Conservation (phyloP, 2,329 filamentous ascomycete species). For the Exophiala bonariae region DNA sequence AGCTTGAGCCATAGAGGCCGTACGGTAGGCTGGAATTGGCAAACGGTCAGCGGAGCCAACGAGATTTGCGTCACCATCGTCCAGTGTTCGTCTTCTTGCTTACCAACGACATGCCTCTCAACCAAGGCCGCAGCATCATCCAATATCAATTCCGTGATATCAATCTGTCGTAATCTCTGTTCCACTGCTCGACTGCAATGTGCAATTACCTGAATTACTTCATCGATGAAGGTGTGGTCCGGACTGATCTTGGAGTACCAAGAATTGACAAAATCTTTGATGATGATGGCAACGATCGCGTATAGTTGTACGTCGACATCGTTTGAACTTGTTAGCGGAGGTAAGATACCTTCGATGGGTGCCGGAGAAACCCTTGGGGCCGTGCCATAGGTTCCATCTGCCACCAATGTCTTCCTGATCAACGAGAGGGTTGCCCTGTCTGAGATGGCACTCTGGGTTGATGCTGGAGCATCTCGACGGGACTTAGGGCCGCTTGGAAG, state of each 20-base stretch:
- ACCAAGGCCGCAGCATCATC: constrained; percentile 85
- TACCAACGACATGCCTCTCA: constrained; percentile 78
- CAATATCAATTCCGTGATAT: constrained; percentile 77
- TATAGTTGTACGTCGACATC: constrained; percentile 93
- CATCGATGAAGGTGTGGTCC: constrained; percentile 82
- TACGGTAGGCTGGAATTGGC: constrained; percentile 65
- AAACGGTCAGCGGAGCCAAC: constrained; percentile 7
- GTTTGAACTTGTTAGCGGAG: constrained; percentile 89
- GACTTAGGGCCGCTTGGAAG: constrained; percentile 29
- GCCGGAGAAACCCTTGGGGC: constrained; percentile 60
- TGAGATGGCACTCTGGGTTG: constrained; percentile 54
- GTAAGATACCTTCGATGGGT: constrained; percentile 78
- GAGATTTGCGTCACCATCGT: constrained; percentile 4
- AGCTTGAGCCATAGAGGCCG: constrained; percentile 60
- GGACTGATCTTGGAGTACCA: constrained; percentile 95
- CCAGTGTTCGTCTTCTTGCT: too few species aligned
- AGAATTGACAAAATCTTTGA: constrained; percentile 84
- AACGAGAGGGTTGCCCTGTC: constrained; percentile 78
- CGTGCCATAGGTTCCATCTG: constrained; percentile 41
- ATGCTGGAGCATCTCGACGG: constrained; percentile 27
- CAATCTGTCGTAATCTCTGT: constrained; percentile 77
- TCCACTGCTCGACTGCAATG: constrained; percentile 88
- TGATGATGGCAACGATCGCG: constrained; percentile 82
- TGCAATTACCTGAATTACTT: constrained; percentile 86
- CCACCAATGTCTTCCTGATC: constrained; percentile 78